Evolutionary conservation across 139 green algal species (phyloP).

Genomic region (Deuterostichococcus epilithicus): DNA sequence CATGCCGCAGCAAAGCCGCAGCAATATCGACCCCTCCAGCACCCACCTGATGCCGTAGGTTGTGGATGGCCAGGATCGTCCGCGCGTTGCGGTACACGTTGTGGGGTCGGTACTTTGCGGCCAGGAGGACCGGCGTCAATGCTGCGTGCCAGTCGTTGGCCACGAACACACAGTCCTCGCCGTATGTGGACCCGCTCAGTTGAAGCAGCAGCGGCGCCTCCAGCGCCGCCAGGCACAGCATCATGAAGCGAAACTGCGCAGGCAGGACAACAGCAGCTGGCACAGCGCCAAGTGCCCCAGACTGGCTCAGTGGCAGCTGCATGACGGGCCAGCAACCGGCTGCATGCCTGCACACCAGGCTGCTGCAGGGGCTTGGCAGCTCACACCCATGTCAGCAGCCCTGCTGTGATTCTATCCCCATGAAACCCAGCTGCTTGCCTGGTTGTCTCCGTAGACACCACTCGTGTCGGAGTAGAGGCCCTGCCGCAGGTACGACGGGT

Average conservation of each 20-base stretch:
- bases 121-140: constrained; percentile 76
- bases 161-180: constrained; percentile 45
- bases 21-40: background rate
- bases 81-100: constrained; percentile 69
- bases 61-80: constrained; percentile 83
- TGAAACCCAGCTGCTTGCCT: constrained; percentile 30
- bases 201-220: constrained; percentile 69
- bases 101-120: constrained; percentile 77
- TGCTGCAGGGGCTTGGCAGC: background rate
- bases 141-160: constrained; percentile 72
- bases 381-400: background rate
- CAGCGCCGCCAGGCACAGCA: constrained; percentile 63
- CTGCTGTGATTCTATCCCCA: background rate
- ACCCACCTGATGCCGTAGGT: constrained; percentile 75
- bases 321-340: background rate
- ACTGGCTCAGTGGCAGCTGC: background rate
- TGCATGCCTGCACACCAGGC: background rate
- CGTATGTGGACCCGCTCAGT: constrained; percentile 30
- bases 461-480: constrained; percentile 73
- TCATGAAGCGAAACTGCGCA: constrained; percentile 68
- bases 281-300: no score
- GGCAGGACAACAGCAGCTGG: background rate
- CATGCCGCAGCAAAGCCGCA: background rate
- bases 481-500: constrained; percentile 57
- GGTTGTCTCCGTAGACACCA: constrained; percentile 81